These are phyloP conservation scores for Candida maesae DNA, from an alignment of 805 yeast species.

Conservation along the genomic window DNA sequence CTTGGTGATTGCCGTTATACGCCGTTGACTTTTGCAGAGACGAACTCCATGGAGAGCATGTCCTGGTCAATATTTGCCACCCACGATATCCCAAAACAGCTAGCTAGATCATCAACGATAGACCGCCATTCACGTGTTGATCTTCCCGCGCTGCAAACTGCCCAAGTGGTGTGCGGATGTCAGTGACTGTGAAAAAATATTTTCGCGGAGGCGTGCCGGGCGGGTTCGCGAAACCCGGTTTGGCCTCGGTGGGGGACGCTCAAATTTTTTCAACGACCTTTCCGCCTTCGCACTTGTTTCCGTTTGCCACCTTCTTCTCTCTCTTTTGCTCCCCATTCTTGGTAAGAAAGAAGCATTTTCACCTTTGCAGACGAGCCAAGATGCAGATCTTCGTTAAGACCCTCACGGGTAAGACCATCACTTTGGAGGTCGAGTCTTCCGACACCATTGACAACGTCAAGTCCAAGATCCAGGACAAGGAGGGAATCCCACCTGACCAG, in stretches of 20 bases:
- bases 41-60: no score
- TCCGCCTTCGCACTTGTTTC: neutral
- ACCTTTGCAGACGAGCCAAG: constrained; percentile 47
- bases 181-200: constrained; percentile 13
- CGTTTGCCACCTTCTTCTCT: constrained; percentile 2
- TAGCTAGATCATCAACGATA: no score
- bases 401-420: constrained; percentile 98
- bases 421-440: constrained; percentile 96
- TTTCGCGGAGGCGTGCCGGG: neutral
- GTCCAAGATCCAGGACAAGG: constrained; percentile 95
- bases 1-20: no score
- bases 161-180: constrained; percentile 7
- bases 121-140: no score
- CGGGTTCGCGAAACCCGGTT: neutral
- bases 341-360: constrained; percentile 32
- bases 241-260: neutral
- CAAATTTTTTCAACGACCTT: constrained; percentile 2
- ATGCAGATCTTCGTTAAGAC: constrained; percentile 99
- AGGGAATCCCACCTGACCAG: constrained; percentile 97
- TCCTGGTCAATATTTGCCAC: no score
- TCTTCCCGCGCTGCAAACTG: neutral
- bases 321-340: constrained; percentile 12
- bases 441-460: constrained; percentile 97
- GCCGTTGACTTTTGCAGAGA: no score
- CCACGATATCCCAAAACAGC: no score